Conservation (phyloP, 768 basidiomycete species). For the Galerina marginata region DNA sequence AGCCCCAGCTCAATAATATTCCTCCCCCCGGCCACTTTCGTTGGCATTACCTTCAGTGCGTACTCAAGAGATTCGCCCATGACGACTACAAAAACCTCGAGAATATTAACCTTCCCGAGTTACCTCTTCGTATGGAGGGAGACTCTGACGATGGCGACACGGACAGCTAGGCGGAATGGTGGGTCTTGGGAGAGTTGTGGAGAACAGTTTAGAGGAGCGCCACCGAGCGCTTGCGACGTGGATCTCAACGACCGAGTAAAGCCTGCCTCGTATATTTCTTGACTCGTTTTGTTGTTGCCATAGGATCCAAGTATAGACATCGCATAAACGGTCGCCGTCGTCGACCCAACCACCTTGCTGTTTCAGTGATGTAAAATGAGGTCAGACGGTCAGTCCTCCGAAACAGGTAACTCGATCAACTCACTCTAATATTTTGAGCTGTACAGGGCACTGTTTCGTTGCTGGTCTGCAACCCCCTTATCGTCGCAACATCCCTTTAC, state of each 20-base stretch:
- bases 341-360: too few relatives aligned
- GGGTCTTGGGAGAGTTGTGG: not conserved
- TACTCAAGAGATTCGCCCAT: conserved; percentile 1
- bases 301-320: not conserved
- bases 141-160: conserved; percentile 2
- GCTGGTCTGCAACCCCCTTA: not conserved
- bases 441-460: not conserved
- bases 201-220: conserved; percentile 7
- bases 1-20: conserved; percentile 1
- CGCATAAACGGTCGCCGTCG: not conserved
- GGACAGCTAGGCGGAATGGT: conserved; percentile 8
- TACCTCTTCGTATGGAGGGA: too few relatives aligned
- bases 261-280: not conserved
- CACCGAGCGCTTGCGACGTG: conserved; percentile 2
- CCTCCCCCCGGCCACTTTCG: conserved; percentile 7
- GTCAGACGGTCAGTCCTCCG: not conserved
- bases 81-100: too few relatives aligned
- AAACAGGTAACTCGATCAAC: not conserved
- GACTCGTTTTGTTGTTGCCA: not conserved
- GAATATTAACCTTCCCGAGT: not conserved
- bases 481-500: not conserved
- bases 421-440: not conserved
- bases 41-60: conserved; percentile 11
- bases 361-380: too few relatives aligned
- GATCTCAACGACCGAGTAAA: conserved; percentile 3